Evolutionary conservation across 176 grass and related monocot species (phyloP).

Genomic region (Poa pratensis): DNA sequence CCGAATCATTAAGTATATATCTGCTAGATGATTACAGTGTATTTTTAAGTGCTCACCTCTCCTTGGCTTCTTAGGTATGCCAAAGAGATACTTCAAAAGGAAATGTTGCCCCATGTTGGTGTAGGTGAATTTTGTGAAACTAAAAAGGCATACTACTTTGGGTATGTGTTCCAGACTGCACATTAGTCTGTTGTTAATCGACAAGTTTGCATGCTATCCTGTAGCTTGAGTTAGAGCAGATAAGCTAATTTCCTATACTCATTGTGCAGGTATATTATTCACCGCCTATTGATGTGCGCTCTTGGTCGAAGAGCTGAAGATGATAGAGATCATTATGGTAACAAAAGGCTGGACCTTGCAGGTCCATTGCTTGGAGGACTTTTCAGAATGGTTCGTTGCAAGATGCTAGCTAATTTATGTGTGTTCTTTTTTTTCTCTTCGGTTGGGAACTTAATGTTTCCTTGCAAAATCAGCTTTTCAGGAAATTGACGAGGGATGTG

Average conservation of each 20-base stretch:
- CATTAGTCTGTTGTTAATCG: background rate
- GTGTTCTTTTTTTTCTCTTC: slow-evolving; percentile 17
- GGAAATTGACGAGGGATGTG: slow-evolving; percentile 97
- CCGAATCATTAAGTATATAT: background rate
- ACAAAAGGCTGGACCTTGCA: slow-evolving; percentile 99
- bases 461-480: slow-evolving; percentile 81
- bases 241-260: slow-evolving; percentile 37
- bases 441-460: slow-evolving; percentile 18
- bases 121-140: slow-evolving; percentile 98
- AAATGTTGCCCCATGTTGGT: slow-evolving; percentile 99
- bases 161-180: slow-evolving; percentile 47
- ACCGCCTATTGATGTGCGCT: slow-evolving; percentile 91
- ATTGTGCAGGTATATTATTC: slow-evolving; percentile 94
- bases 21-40: slow-evolving; percentile 2
- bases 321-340: slow-evolving; percentile 98
- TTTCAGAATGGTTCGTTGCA: slow-evolving; percentile 90
- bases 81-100: slow-evolving; percentile 99
- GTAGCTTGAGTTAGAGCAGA: slow-evolving; percentile 31
- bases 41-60: slow-evolving; percentile 5
- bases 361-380: slow-evolving; percentile 93
- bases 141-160: slow-evolving; percentile 99
- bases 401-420: slow-evolving; percentile 30
- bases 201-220: slow-evolving; percentile 21
- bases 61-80: slow-evolving; percentile 61
- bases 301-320: slow-evolving; percentile 97